Evolutionary conservation across 768 basidiomycete species (phyloP).

Genomic region (Glaciozyma antarctica): DNA sequence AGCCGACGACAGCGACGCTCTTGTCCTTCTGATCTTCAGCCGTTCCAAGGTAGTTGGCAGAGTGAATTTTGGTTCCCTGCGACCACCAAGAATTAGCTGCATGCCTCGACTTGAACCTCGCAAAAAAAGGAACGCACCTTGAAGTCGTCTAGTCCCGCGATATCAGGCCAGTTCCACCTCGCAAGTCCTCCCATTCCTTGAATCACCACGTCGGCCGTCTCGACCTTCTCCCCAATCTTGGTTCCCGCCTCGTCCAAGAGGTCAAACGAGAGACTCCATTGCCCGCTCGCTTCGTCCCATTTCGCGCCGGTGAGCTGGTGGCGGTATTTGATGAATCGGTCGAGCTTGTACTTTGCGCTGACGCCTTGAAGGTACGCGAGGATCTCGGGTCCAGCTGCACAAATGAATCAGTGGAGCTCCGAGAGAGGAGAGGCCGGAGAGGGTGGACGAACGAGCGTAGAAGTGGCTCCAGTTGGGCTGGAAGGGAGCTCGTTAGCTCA

Average conservation of each 20-base stretch:
- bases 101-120: fast-evolving
- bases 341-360: slow-evolving; percentile 28
- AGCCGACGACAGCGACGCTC: slow-evolving; percentile 36
- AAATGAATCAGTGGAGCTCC: neutral
- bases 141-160: slow-evolving; percentile 51
- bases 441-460: slow-evolving; percentile 9
- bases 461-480: slow-evolving; percentile 26
- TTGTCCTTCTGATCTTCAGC: slow-evolving; percentile 34
- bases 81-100: neutral
- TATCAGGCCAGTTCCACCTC: slow-evolving; percentile 60
- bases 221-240: slow-evolving; percentile 41
- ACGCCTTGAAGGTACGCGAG: slow-evolving; percentile 47
- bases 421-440: neutral
- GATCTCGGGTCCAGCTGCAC: slow-evolving; percentile 45
- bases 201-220: slow-evolving; percentile 52
- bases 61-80: slow-evolving; percentile 52
- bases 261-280: slow-evolving; percentile 49
- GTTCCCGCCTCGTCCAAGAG: slow-evolving; percentile 38
- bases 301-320: slow-evolving; percentile 42
- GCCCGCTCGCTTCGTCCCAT: slow-evolving; percentile 48
- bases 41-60: slow-evolving; percentile 50
- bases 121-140: slow-evolving; percentile 30
- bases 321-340: slow-evolving; percentile 25
- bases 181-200: slow-evolving; percentile 48
- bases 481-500: neutral